Conservation (phyloP, 176 grass and related monocot species). For the Bothriochloa decipiens region DNA sequence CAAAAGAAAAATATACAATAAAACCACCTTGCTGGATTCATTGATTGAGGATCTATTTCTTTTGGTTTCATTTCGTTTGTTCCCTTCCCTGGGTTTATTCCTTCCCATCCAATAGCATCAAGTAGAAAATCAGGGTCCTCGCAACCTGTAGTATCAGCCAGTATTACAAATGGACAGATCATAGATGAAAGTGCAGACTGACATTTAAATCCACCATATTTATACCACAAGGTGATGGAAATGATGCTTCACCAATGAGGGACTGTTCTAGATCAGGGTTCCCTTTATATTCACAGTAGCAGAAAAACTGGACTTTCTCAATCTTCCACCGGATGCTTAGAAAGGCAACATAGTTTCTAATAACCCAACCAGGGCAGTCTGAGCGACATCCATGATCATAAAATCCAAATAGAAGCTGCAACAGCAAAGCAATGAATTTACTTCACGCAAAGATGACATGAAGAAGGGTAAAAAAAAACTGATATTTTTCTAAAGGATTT, state of each 20-base stretch:
- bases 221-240: constrained; percentile 66
- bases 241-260: constrained; percentile 74
- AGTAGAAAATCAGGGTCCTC: constrained; percentile 63
- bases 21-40: constrained; percentile 70
- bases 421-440: constrained; percentile 26
- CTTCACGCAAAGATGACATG: neutral
- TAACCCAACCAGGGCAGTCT: constrained; percentile 80
- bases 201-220: neutral
- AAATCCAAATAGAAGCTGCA: constrained; percentile 90
- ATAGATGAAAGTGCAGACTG: neutral
- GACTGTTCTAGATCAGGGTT: constrained; percentile 62
- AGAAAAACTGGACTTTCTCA: constrained; percentile 72
- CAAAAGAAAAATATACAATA: neutral
- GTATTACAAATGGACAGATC: constrained; percentile 27
- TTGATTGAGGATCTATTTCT: constrained; percentile 57
- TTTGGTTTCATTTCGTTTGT: constrained; percentile 48
- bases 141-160: constrained; percentile 47
- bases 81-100: constrained; percentile 44
- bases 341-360: constrained; percentile 81
- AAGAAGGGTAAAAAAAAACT: neutral
- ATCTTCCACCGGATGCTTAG: constrained; percentile 70
- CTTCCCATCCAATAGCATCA: constrained; percentile 93
- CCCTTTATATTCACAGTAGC: constrained; percentile 75
- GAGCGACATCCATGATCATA: constrained; percentile 69
- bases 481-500: neutral